Evolutionary conservation across 257 asterid genomes (phyloP), one percentile per base, ranked within the genome.

Genomic region (Henckelia pumila): DNA sequence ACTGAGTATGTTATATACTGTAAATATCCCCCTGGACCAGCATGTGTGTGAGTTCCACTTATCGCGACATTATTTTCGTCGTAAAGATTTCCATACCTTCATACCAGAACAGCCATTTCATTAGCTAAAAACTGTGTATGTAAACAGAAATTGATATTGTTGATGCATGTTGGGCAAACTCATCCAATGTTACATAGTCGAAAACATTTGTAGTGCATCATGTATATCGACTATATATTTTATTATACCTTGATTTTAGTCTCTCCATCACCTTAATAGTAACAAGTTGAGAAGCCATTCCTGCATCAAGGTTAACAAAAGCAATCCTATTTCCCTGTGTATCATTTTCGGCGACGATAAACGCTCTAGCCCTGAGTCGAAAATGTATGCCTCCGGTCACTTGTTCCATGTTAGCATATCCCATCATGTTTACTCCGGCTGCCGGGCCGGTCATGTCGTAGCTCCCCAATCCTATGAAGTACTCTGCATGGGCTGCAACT

Each of bases 391-490:
- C 92, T 4, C 77, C 82, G 2, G 84, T 76, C 26, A 81, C 80
- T 56, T 86, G 92, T 8, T 79, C 75, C 74, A 83, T 53, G 63
- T 81, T 83, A 23, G 83, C 92, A 59, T 86, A 86, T 2, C 92
- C 89, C 92, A 86, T 83, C 86, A 86, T 83, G 76, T 83, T 83
- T 55, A 86, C 92, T n/a, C 81, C 84, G 9, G 89, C 87, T 6
- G 89, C 89, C 7, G 92, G 92, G 5, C 92, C 92, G 1, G 89
- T 86, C 89, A 83, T 86, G 77, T 86, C 92, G 59, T 81, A 67
- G 71, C 92, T 83, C 37, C 85, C 89, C 19, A 83, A 50, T n/a
- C 92, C 92, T 5, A 85, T 67, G 53, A 83, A 72, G 64, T 83
- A 81, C 29, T 78, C 84, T 33, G 84, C 86, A 74, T 72, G 69